Evolutionary conservation across 768 basidiomycete genomes (phyloP).

Genomic region (Multifurca ochricompacta): DNA sequence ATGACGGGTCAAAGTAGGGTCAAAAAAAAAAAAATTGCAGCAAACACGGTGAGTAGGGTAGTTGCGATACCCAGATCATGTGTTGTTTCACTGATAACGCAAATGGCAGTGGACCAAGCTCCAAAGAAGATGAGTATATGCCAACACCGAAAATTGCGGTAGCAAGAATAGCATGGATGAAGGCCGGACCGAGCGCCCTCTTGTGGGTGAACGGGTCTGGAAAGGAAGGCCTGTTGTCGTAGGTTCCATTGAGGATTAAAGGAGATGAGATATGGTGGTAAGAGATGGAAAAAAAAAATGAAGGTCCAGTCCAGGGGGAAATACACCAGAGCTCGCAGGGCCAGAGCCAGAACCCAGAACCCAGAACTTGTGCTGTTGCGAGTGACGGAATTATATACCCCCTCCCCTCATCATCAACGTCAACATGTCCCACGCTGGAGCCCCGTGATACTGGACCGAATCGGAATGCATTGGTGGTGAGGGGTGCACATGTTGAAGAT

Average conservation of each 20-base stretch:
- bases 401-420: no score
- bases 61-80: conserved; percentile 38
- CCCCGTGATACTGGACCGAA: no score
- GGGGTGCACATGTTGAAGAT: no score
- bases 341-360: no score
- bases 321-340: no score
- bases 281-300: neutral
- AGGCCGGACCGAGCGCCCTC: conserved; percentile 1
- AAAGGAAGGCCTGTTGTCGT: neutral
- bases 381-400: no score
- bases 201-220: conserved; percentile 23
- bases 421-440: no score
- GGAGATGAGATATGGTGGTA: neutral
- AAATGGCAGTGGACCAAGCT: conserved; percentile 53
- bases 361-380: no score
- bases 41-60: conserved; percentile 65
- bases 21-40: conserved; percentile 3
- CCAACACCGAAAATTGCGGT: conserved; percentile 50
- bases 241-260: neutral
- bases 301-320: neutral
- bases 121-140: conserved; percentile 58
- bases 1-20: conserved; percentile 20
- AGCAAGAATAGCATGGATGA: conserved; percentile 29
- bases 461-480: no score
- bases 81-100: conserved; percentile 41